Evolutionary conservation across 805 yeast species (phyloP).

Genomic region (Saccharomycopsis olivae): DNA sequence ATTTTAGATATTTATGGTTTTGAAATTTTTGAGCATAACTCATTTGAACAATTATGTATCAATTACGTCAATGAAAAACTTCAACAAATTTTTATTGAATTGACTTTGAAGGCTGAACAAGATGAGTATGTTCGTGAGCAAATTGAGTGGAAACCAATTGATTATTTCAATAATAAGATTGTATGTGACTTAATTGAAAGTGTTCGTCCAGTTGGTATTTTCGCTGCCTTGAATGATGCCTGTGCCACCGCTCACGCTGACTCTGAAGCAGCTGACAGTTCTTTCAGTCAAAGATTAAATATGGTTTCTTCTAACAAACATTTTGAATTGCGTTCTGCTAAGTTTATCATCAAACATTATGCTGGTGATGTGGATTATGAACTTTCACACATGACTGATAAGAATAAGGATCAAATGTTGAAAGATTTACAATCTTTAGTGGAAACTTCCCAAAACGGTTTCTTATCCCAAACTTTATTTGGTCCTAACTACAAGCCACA

Average conservation of each 20-base stretch:
- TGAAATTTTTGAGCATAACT: constrained; percentile 90
- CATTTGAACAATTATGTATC: constrained; percentile 92
- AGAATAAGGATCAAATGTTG: constrained; percentile 89
- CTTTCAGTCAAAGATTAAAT: constrained; percentile 84
- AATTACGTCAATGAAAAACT: constrained; percentile 92
- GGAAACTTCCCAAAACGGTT: constrained; percentile 57
- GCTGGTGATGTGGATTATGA: constrained; percentile 98
- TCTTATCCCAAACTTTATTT: constrained; percentile 27
- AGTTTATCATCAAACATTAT: constrained; percentile 88
- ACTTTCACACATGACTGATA: constrained; percentile 84
- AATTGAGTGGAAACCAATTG: constrained; percentile 95
- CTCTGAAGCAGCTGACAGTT: constrained; percentile 91
- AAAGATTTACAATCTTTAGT: constrained; percentile 78
- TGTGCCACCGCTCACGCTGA: constrained; percentile 98
- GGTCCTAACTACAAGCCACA: constrained; percentile 52
- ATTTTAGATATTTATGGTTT: constrained; percentile 93
- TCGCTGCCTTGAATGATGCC: constrained; percentile 94
- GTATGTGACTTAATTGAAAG: constrained; percentile 96
- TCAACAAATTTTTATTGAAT: constrained; percentile 92
- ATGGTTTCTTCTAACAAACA: constrained; percentile 75
- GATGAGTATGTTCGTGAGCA: constrained; percentile 94
- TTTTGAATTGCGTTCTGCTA: constrained; percentile 78
- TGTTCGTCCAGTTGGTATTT: constrained; percentile 89
- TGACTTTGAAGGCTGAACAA: constrained; percentile 93
- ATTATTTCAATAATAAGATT: constrained; percentile 89